These are phyloP conservation scores for Rhodomyrtus psidioides DNA, from an alignment of 441 rosid species.

Conservation along the genomic window DNA sequence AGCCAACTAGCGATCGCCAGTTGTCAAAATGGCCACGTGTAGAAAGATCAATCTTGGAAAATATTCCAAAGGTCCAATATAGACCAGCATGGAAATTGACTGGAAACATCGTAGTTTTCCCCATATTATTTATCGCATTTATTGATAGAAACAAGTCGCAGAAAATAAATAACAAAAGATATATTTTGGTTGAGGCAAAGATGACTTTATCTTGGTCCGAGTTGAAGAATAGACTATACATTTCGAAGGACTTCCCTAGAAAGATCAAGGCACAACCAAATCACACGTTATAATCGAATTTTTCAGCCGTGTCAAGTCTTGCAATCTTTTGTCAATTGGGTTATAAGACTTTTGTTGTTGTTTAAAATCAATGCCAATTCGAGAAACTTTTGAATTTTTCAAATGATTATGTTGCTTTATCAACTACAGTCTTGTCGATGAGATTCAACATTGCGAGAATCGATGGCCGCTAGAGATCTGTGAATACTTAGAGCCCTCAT, in stretches of 20 bases:
- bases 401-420: background rate
- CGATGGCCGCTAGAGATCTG: no score
- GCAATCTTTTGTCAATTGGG: background rate
- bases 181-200: background rate
- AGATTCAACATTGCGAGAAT: no score
- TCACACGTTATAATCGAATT: rapidly evolving
- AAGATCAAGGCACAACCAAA: background rate
- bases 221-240: background rate
- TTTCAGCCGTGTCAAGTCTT: background rate
- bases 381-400: background rate
- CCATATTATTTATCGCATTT: background rate
- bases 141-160: no score
- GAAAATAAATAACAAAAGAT: background rate
- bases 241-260: background rate
- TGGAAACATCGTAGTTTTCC: rapidly evolving
- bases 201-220: background rate
- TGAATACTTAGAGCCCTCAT: no score
- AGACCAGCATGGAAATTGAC: background rate
- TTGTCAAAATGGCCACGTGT: background rate
- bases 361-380: background rate
- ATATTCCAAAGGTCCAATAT: background rate
- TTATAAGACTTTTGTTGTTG: background rate
- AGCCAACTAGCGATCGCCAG: background rate
- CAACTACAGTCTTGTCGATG: no score
- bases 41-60: background rate